Evolutionary conservation across 441 rosid species (phyloP), one percentile per base, ranked within the genome.

Genomic region (Populus hybrid): DNA sequence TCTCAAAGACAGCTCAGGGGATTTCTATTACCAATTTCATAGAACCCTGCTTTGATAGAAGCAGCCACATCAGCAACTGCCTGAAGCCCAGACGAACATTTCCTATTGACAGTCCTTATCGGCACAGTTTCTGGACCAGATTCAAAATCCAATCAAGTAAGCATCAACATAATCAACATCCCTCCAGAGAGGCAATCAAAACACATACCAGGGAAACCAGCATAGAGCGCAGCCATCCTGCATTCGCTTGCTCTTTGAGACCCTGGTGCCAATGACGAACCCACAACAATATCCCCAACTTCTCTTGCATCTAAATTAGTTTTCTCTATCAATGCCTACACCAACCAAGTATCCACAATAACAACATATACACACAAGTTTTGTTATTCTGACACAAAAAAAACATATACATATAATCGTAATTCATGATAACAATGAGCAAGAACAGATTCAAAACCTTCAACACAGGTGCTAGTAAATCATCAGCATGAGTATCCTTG

Each of bases 171-270:
- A 11, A 5, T 23, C 12, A 28, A 71, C 26, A 9, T 18, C 9
- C 69, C 3, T 28, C 1, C 29, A 68, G 28, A 31, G 6, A 38
- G 0, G 59, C 10, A 69, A 1, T 28, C 38, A 80, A 63, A 72
- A 77, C 71, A 76, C 11, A 40, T 81, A 93, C 99, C 99, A 78
- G 98, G 99, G 87, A 96, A 91, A 76, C 99, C 98, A 24, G 99
- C 99, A 69, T 92, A 96, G 85, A 96, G 93, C 42, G 99, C 96
- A 85, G 98, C 89, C 98, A 96, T 96, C 86, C 96, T 88, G 87
- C 98, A 96, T 81, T 96, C 98, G 14, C 92, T 89, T 0, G 97
- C 99, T 79, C 99, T 87, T 82, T 88, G 93, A 73, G 99, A 93
- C 31, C 97, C 99, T 0, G 98, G 93, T 12, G 97, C 98, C 87